Conservation (phyloP, 2,329 filamentous ascomycete genomes). For the Ambrosiella xylebori region DNA sequence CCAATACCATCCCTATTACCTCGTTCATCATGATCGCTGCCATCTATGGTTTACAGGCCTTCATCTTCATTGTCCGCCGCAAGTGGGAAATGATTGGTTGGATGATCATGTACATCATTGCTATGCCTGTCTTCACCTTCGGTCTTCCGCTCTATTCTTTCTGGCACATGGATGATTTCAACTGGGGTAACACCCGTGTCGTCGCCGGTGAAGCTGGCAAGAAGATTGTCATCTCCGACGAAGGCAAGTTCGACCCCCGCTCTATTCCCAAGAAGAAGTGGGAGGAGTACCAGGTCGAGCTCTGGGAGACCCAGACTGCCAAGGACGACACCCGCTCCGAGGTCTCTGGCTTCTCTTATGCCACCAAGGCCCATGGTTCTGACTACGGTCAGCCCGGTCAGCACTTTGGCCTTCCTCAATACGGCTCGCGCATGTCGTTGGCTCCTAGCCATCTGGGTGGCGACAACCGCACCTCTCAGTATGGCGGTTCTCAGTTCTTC, state of each 20-base stretch:
- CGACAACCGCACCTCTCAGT: slow-evolving; percentile 42
- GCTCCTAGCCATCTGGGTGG: slow-evolving; percentile 49
- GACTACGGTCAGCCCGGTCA: slow-evolving; percentile 49
- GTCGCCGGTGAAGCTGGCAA: slow-evolving; percentile 87
- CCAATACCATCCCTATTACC: slow-evolving; percentile 56
- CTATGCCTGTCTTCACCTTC: slow-evolving; percentile 82
- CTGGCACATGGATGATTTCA: slow-evolving; percentile 99
- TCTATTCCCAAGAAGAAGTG: slow-evolving; percentile 95
- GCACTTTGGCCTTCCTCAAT: slow-evolving; percentile 17
- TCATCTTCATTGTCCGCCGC: slow-evolving; percentile 89
- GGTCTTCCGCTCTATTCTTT: slow-evolving; percentile 85
- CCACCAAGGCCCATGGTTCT: slow-evolving; percentile 61
- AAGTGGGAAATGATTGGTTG: slow-evolving; percentile 99
- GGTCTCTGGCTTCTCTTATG: slow-evolving; percentile 85
- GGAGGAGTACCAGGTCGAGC: slow-evolving; percentile 96
- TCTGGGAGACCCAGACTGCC: slow-evolving; percentile 88
- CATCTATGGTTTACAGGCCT: slow-evolving; percentile 92
- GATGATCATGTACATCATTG: slow-evolving; percentile 92
- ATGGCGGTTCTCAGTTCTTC: slow-evolving; percentile 41
- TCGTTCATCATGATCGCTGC: slow-evolving; percentile 81
- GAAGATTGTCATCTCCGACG: slow-evolving; percentile 84
- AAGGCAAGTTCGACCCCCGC: slow-evolving; percentile 90
- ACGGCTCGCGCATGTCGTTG: slow-evolving; percentile 59
- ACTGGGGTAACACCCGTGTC: slow-evolving; percentile 96
- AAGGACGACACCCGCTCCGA: slow-evolving; percentile 70